Evolutionary conservation across 495 filamentous ascomycete species (phyloP), one percentile per base, ranked within the genome.

Genomic region (Lindgomyces ingoldianus): DNA sequence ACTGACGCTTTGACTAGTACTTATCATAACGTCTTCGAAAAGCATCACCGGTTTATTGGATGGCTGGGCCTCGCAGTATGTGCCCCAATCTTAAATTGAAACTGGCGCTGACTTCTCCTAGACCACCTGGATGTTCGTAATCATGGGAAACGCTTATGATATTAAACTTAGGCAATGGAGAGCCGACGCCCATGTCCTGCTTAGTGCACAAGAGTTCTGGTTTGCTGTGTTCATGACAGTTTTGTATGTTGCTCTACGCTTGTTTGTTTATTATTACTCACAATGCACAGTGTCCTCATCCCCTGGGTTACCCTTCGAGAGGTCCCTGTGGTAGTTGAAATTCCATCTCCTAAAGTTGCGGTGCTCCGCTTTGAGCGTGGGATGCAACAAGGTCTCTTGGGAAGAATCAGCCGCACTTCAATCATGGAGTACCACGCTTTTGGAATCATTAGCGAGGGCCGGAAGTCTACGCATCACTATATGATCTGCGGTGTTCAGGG

Each of bases 371-470:
- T 79, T 67, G 21, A 77, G 8, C 73, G 77, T 39, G 77, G 77
- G n/a, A 79, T 79, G 74, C 75, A 79, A 60, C 77, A 79, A 54
- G 77, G 77, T 26, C 76, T 79, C 21, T 68, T 79, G n/a, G 77
- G 74, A 25, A 72, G 77, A 33, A 78, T 79, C 66, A 75, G 74
- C 65, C 75, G 77, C 44, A 76, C 76, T 8, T 79, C 77, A 25
- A 72, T 79, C 67, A 79, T 79, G 77, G 77, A 79, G 71, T 79
- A 78, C 60, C 77, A 79, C 57, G 76, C 77, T 29, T 79, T 79
- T 46, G 77, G 77, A 11, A 77, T 79, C 69, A 78, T 79, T 65
- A 76, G 74, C 66, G 77, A 77, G 65, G 73, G 77, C 26, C 72
- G 71, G 12, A 75, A 76, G 56, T 69, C 76, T 44, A 48, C 27